A percentile compares a stretch with the other conserved stretches of the same genome.
Conservation (phyloP, 2,329 filamentous ascomycete species). For the Aureobasidium sp. region DNA sequence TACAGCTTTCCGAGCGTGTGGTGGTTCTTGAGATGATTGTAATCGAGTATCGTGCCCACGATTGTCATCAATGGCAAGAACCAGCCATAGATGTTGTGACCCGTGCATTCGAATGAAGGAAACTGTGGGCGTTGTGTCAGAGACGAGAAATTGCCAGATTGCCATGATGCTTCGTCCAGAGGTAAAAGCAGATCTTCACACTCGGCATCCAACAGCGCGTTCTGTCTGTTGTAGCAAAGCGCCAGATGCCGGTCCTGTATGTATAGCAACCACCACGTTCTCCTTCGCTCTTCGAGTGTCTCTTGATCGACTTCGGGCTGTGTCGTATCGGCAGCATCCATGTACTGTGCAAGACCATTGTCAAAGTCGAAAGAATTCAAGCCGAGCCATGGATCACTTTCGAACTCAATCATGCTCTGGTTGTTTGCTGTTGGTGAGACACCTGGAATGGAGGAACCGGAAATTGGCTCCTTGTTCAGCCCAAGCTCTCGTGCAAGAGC, state of each 20-base stretch:
- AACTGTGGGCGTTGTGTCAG: constrained; percentile 14
- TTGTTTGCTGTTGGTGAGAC: constrained; percentile 16
- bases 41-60: constrained; percentile 15
- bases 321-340: constrained; percentile 11
- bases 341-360: constrained; percentile 13
- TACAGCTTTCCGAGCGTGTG: constrained; percentile 14
- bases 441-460: constrained; percentile 9
- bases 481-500: constrained; percentile 13
- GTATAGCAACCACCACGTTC: constrained; percentile 16
- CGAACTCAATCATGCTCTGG: constrained; percentile 16
- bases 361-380: constrained; percentile 15
- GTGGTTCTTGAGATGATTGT: constrained; percentile 14
- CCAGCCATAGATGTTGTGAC: constrained; percentile 16
- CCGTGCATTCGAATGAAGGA: constrained; percentile 15
- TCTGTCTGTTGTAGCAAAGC: constrained; percentile 14
- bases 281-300: constrained; percentile 6
- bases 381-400: constrained; percentile 15
- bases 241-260: constrained; percentile 16
- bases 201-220: constrained; percentile 14
- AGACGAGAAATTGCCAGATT: constrained; percentile 13
- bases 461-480: constrained; percentile 15
- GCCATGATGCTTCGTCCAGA: constrained; percentile 13
- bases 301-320: constrained; percentile 11
- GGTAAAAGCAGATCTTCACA: constrained; percentile 14
- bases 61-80: constrained; percentile 16